A percentile compares a stretch with the other conserved stretches of the same genome.
Conservation (phyloP, 768 basidiomycete genomes). For the Russula lepida region DNA sequence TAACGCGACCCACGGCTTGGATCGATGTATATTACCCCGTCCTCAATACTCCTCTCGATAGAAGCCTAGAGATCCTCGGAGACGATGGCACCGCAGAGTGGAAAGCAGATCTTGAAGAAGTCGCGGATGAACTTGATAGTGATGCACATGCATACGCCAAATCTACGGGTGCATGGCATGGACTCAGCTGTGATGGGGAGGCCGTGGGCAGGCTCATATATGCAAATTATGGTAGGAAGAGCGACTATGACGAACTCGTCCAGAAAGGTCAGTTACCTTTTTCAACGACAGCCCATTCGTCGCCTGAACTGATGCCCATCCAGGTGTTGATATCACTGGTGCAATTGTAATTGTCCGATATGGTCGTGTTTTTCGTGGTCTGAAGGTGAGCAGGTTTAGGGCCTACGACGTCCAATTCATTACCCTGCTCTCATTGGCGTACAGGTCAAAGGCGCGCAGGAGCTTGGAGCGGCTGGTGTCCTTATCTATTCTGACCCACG, state of each 20-base stretch:
- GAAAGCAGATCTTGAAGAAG: slow-evolving; percentile 67
- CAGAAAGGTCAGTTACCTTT: slow-evolving; percentile 33
- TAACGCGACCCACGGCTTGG: slow-evolving; percentile 58
- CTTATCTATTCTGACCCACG: slow-evolving; percentile 82
- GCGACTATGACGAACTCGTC: slow-evolving; percentile 62
- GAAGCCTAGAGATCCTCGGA: slow-evolving; percentile 57
- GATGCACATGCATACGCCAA: slow-evolving; percentile 61
- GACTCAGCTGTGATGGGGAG: slow-evolving; percentile 68
- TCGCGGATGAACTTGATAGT: slow-evolving; percentile 64
- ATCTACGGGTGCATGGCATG: slow-evolving; percentile 79
- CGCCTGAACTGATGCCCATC: not conserved
- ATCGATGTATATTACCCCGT: slow-evolving; percentile 85
- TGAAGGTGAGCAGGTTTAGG: slow-evolving; percentile 49
- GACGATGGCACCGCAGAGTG: slow-evolving; percentile 47
- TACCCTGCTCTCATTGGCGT: not conserved
- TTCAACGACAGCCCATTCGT: not conserved
- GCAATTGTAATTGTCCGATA: slow-evolving; percentile 77
- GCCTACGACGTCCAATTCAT: not conserved
- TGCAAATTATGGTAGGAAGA: slow-evolving; percentile 71
- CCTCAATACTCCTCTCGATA: slow-evolving; percentile 68
- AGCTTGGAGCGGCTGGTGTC: slow-evolving; percentile 68
- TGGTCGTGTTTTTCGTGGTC: slow-evolving; percentile 68
- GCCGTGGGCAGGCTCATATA: slow-evolving; percentile 66
- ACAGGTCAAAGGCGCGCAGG: slow-evolving; percentile 75
- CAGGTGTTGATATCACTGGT: slow-evolving; percentile 66